These are phyloP conservation scores for Calocera viscosa DNA, from an alignment of 768 basidiomycete genomes.

Conservation along the genomic window DNA sequence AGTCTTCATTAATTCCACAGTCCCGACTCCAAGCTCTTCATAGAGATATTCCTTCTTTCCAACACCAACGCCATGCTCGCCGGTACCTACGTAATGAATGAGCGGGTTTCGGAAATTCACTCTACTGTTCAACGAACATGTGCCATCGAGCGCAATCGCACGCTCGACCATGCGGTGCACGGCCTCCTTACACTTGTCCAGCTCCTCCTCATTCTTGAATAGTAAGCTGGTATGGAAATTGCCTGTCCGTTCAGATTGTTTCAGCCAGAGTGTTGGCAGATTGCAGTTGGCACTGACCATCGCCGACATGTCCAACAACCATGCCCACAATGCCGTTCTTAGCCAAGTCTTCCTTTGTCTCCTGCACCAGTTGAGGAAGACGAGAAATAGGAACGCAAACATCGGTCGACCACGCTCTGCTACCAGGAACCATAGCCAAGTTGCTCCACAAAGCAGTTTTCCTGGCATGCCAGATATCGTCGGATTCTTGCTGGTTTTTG, in stretches of 20 bases:
- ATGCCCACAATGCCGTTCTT: slow-evolving; percentile 51
- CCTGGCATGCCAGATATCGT: slow-evolving; percentile 69
- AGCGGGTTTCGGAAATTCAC: neutral
- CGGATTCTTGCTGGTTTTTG: slow-evolving; percentile 58
- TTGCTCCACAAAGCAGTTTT: slow-evolving; percentile 72
- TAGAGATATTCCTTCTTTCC: slow-evolving; percentile 74
- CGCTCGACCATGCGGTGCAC: slow-evolving; percentile 53
- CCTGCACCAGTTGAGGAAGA: slow-evolving; percentile 55
- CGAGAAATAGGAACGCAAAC: slow-evolving; percentile 68
- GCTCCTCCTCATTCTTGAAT: slow-evolving; percentile 46
- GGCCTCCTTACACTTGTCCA: slow-evolving; percentile 41
- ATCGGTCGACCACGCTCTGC: slow-evolving; percentile 73
- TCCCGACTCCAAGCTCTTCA: slow-evolving; percentile 72
- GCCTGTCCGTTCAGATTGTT: slow-evolving; percentile 24
- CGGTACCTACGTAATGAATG: slow-evolving; percentile 41
- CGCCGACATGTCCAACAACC: slow-evolving; percentile 71
- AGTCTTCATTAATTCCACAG: slow-evolving; percentile 74
- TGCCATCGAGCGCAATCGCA: slow-evolving; percentile 60
- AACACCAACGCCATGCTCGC: slow-evolving; percentile 78
- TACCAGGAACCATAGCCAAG: slow-evolving; percentile 48
- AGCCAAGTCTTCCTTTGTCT: slow-evolving; percentile 67
- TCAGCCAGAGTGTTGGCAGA: neutral
- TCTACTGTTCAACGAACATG: slow-evolving; percentile 36
- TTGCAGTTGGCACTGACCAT: slow-evolving; percentile 40
- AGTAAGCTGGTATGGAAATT: slow-evolving; percentile 45